Evolutionary conservation across 2,329 filamentous ascomycete genomes (phyloP).

Genomic region (Talaromyces marneffei): DNA sequence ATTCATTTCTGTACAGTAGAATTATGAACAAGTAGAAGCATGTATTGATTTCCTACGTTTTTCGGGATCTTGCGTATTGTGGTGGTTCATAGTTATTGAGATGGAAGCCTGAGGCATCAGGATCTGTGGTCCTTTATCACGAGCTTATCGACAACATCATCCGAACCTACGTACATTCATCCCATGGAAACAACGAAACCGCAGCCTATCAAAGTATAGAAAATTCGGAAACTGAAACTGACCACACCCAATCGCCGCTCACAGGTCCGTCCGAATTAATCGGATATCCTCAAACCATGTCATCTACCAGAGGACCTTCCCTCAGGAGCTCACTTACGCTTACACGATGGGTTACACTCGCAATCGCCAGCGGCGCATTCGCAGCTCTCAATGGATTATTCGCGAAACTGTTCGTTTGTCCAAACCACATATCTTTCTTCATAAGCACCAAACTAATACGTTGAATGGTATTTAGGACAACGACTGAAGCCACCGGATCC

Average conservation of each 20-base stretch:
- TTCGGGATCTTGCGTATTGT: neutral
- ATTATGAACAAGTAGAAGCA: neutral
- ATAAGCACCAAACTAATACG: neutral
- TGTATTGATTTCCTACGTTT: neutral
- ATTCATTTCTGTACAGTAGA: neutral
- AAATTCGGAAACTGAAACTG: neutral
- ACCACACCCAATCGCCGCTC: conserved; percentile 5
- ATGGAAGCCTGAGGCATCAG: neutral
- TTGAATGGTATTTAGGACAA: conserved; percentile 44
- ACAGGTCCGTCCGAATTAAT: neutral
- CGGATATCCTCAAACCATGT: neutral
- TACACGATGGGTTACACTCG: conserved; percentile 48
- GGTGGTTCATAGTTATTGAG: neutral
- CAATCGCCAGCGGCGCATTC: conserved; percentile 56
- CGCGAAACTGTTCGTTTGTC: conserved; percentile 53
- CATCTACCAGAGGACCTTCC: neutral
- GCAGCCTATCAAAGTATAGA: neutral
- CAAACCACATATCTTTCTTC: neutral
- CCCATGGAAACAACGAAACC: neutral
- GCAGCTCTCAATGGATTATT: conserved; percentile 62
- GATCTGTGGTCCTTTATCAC: neutral
- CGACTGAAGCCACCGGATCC: conserved; percentile 52
- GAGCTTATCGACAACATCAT: neutral
- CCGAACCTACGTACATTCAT: neutral
- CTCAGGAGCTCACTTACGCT: neutral